Conservation (phyloP, 345 rosid genomes). For the Reutealis trisperma region DNA sequence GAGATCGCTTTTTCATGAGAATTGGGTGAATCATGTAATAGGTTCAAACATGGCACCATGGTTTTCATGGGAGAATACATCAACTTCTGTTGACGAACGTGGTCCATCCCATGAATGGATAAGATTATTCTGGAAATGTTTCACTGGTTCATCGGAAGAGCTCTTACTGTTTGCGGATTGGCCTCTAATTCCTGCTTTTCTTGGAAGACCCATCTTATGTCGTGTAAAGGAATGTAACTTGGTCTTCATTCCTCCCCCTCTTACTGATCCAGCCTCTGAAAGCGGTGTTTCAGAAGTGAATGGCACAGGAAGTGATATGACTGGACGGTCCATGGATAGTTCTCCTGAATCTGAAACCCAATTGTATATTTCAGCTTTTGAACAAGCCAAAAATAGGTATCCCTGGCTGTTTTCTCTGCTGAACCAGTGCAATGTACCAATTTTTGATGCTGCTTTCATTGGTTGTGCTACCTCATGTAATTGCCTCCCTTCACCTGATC, state of each 20-base stretch:
- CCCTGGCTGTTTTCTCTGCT: conserved; percentile 82
- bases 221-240: conserved; percentile 75
- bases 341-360: conserved; percentile 43
- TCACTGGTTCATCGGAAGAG: conserved; percentile 61
- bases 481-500: conserved; percentile 60
- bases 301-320: conserved; percentile 34
- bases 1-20: conserved; percentile 68
- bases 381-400: conserved; percentile 45
- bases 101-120: conserved; percentile 95
- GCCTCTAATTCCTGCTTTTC: conserved; percentile 96
- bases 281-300: conserved; percentile 29
- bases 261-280: conserved; percentile 37
- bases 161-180: conserved; percentile 77
- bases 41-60: conserved; percentile 68
- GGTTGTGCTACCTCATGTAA: conserved; percentile 71
- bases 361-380: conserved; percentile 56
- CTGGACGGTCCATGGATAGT: conserved; percentile 35
- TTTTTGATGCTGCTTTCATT: conserved; percentile 66
- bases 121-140: conserved; percentile 80
- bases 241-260: conserved; percentile 70
- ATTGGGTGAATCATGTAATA: conserved; percentile 77
- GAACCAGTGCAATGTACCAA: conserved; percentile 86
- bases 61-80: conserved; percentile 82
- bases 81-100: conserved; percentile 58
- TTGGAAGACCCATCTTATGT: conserved; percentile 83